Conservation (phyloP, 331 rosid genomes). For the Rosa hybrid region DNA sequence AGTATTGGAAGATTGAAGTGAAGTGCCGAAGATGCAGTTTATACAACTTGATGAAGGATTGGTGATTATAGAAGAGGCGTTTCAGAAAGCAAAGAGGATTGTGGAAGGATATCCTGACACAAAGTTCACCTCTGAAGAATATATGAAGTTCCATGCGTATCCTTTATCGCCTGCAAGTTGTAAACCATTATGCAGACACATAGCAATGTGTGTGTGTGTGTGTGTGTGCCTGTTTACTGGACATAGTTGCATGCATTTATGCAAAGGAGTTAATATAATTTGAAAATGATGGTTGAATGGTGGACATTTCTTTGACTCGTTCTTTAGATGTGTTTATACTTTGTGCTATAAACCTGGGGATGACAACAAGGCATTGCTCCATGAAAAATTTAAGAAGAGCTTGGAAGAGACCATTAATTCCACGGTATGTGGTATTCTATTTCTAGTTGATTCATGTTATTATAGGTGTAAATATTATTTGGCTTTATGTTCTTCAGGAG, state of each 20-base stretch:
- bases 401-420: conserved; percentile 14
- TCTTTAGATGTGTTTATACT: conserved; percentile 7
- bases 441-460: not conserved
- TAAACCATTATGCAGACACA: not conserved
- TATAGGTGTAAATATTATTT: not conserved
- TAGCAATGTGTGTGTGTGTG: not conserved
- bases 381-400: not conserved
- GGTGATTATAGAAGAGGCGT: not conserved
- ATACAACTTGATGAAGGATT: conserved; percentile 8
- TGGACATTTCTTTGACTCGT: not conserved
- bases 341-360: conserved; percentile 9
- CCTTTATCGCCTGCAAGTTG: not conserved
- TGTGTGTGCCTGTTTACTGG: not conserved
- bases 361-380: not conserved
- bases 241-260: not conserved
- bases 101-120: conserved; percentile 12
- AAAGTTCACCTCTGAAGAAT: conserved; percentile 6
- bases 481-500: not conserved
- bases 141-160: conserved; percentile 6
- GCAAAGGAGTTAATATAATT: not conserved
- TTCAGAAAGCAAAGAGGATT: conserved; percentile 1
- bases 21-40: conserved; percentile 2
- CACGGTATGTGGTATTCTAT: not conserved
- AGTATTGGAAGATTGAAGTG: not conserved
- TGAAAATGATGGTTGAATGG: not conserved